These are phyloP conservation scores for Sisymbrium irio DNA, from an alignment of 345 rosid species.

Conservation along the genomic window DNA sequence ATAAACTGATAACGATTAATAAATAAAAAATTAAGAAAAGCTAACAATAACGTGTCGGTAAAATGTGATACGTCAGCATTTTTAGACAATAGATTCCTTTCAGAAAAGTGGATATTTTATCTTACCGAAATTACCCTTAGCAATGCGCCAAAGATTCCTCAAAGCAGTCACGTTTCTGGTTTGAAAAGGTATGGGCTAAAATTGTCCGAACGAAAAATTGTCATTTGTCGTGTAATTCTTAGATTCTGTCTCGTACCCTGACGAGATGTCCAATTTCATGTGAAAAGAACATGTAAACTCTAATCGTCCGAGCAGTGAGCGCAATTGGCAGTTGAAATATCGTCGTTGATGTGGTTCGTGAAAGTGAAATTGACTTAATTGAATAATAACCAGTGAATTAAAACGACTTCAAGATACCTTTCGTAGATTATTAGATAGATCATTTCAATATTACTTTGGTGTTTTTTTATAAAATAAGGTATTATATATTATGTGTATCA, in stretches of 20 bases:
- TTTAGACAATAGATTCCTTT: slow-evolving; percentile 31
- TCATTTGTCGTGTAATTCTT: slow-evolving; percentile 34
- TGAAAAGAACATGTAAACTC: slow-evolving; percentile 12
- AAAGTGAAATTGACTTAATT: not conserved
- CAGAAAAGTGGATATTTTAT: slow-evolving; percentile 11
- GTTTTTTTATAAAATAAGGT: not conserved
- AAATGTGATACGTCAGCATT: slow-evolving; percentile 29
- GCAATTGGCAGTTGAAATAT: slow-evolving; percentile 15
- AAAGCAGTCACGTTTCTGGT: slow-evolving; percentile 22
- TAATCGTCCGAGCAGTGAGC: slow-evolving; percentile 3
- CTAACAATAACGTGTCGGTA: slow-evolving; percentile 35
- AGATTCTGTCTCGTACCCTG: slow-evolving; percentile 31
- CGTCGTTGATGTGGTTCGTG: slow-evolving; percentile 7
- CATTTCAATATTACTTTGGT: not conserved
- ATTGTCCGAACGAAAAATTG: slow-evolving; percentile 34
- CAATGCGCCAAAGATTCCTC: slow-evolving; percentile 2
- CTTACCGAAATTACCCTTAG: slow-evolving; percentile 28
- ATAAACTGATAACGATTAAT: not conserved
- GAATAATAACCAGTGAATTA: not conserved
- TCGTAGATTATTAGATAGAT: not conserved
- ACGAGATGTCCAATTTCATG: slow-evolving; percentile 26
- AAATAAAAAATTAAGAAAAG: slow-evolving; percentile 7
- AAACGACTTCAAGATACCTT: not conserved
- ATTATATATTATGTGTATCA: not conserved
- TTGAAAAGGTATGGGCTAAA: slow-evolving; percentile 29